phyloP scores from a whole-genome alignment of 495 filamentous ascomycete species.

The Neohortaea acidophila region DNA sequence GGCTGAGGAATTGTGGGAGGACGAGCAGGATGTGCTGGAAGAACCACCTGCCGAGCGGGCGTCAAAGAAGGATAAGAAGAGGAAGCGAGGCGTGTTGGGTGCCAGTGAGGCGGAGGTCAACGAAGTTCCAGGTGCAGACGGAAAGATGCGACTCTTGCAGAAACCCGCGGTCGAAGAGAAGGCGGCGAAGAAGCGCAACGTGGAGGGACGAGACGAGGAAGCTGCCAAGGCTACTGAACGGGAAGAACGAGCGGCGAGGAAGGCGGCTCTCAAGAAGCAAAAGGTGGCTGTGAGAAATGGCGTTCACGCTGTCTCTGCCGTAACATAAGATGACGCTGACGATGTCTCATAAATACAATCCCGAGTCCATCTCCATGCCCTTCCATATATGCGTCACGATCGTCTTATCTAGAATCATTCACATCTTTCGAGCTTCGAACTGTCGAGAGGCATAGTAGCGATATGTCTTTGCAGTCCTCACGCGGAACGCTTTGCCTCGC shows the following conservation, averaged over 20 bases:
- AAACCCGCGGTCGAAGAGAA: constrained; percentile 2
- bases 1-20: constrained; percentile 76
- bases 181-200: constrained; percentile 24
- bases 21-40: constrained; percentile 59
- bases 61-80: constrained; percentile 47
- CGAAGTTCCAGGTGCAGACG: constrained; percentile 21
- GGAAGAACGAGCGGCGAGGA: constrained; percentile 23
- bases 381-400: too few species aligned
- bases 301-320: background rate
- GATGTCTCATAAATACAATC: too few species aligned
- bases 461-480: constrained; percentile 11
- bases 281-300: constrained; percentile 31
- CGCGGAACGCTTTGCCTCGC: constrained; percentile 8
- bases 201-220: constrained; percentile 21
- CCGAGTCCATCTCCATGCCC: too few species aligned
- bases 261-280: constrained; percentile 34
- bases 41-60: constrained; percentile 23
- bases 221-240: constrained; percentile 36
- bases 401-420: too few species aligned
- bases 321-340: constrained; percentile 6
- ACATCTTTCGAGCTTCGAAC: constrained; percentile 10
- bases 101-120: constrained; percentile 3
- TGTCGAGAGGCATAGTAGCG: constrained; percentile 10
- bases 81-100: constrained; percentile 25
- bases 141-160: constrained; percentile 20